Conservation (phyloP, 106 monocot species). For the Apostasia shenzhenica region DNA sequence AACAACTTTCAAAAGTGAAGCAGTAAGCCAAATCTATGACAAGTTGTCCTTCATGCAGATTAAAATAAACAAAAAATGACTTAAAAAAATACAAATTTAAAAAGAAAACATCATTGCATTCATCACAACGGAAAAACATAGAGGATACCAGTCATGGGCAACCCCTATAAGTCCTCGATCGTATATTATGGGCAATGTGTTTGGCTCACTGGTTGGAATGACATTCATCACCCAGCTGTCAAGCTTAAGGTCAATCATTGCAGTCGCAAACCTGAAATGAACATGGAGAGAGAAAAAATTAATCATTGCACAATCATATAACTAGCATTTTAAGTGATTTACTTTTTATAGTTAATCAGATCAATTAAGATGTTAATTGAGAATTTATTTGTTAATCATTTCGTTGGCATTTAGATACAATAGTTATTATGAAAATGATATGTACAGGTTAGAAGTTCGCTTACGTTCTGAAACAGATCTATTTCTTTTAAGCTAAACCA, state of each 20-base stretch:
- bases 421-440: too few species aligned
- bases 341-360: neutral
- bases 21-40: too few species aligned
- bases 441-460: too few species aligned
- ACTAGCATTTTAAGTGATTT: too few species aligned
- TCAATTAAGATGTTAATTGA: neutral
- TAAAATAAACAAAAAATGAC: neutral
- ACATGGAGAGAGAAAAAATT: neutral
- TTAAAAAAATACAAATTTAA: neutral
- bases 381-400: too few species aligned
- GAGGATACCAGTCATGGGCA: conserved; percentile 81
- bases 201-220: conserved; percentile 70
- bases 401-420: too few species aligned
- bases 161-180: conserved; percentile 94
- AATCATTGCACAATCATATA: too few species aligned
- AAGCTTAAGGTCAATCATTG: conserved; percentile 58
- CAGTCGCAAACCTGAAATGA: conserved; percentile 79
- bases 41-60: too few species aligned
- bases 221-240: conserved; percentile 98
- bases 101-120: neutral
- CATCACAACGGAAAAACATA: neutral
- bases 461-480: too few species aligned
- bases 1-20: too few species aligned
- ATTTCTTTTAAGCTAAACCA: too few species aligned
- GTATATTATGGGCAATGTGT: conserved; percentile 90